phyloP scores from a whole-genome alignment of 1,284 basidiomycete genomes.

The Ceratobasidium sp. region DNA sequence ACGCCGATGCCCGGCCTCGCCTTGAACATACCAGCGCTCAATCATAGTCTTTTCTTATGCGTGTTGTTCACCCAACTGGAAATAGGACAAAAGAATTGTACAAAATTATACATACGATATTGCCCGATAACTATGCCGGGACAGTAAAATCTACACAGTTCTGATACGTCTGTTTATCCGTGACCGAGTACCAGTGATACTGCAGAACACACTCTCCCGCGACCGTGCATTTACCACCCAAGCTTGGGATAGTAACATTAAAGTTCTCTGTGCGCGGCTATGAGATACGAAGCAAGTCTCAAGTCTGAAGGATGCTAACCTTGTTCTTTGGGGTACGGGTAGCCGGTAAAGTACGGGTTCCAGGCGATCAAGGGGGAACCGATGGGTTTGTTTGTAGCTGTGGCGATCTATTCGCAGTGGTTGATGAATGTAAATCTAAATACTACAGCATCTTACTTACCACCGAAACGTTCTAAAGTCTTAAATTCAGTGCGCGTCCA shows the following conservation, averaged over 20 bases:
- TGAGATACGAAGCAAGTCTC: background rate
- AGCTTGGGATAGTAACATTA: conserved; percentile 36
- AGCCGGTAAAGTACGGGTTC: conserved; percentile 44
- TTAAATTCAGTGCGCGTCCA: background rate
- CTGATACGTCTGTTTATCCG: conserved; percentile 42
- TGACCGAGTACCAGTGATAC: conserved; percentile 41
- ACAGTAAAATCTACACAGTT: conserved; percentile 42
- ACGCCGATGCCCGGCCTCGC: too few species aligned
- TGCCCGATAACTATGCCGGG: background rate
- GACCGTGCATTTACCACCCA: conserved; percentile 33
- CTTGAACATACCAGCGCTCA: too few species aligned
- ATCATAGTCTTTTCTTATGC: too few species aligned
- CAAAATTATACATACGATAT: too few species aligned
- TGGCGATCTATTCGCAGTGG: conserved; percentile 3
- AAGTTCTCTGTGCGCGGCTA: conserved; percentile 23
- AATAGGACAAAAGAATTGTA: too few species aligned
- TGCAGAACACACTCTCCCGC: conserved; percentile 41
- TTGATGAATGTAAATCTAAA: background rate
- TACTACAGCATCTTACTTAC: background rate
- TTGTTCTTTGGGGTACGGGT: conserved; percentile 39
- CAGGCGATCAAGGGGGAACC: conserved; percentile 37
- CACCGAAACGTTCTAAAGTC: conserved; percentile 33
- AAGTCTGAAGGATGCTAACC: conserved; percentile 2
- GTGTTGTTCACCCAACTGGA: too few species aligned
- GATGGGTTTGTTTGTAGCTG: conserved; percentile 32